Percentiles rank a stretch among this genome's conserved stretches.
These are phyloP conservation scores for Aspergillus panamensis DNA, from an alignment of 495 filamentous ascomycete genomes.

Conservation along the genomic window DNA sequence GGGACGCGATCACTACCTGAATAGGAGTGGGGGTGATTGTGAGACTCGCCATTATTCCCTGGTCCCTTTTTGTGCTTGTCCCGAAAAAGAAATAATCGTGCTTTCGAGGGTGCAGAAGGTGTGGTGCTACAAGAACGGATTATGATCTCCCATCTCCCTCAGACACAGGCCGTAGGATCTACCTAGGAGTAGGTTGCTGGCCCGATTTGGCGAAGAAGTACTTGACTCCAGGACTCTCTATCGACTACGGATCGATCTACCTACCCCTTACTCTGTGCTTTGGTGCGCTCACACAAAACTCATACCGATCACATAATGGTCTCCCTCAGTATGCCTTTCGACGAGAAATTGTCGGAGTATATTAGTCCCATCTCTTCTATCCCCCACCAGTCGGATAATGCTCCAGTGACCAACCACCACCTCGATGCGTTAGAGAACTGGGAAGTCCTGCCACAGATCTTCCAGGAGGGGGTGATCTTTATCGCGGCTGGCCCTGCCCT, in stretches of 20 bases:
- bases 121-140: neutral
- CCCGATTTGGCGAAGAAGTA: neutral
- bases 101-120: neutral
- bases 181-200: neutral
- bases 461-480: conserved; percentile 41
- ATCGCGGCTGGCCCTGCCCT: conserved; percentile 37
- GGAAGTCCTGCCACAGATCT: conserved; percentile 37
- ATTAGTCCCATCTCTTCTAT: neutral
- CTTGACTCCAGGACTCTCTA: too few species aligned
- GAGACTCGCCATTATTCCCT: neutral
- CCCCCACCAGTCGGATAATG: neutral
- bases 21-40: conserved; percentile 10
- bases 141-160: too few species aligned
- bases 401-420: conserved; percentile 9
- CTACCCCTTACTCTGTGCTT: neutral
- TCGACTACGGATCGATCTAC: neutral
- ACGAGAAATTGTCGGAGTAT: conserved; percentile 12
- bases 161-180: too few species aligned
- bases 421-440: conserved; percentile 35
- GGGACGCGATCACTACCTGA: conserved; percentile 11
- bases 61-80: neutral
- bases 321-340: neutral
- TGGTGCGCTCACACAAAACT: neutral
- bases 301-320: neutral
- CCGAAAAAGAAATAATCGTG: neutral